phyloP scores from a whole-genome alignment of 129 eudicot genomes.

The Centella asiatica region DNA sequence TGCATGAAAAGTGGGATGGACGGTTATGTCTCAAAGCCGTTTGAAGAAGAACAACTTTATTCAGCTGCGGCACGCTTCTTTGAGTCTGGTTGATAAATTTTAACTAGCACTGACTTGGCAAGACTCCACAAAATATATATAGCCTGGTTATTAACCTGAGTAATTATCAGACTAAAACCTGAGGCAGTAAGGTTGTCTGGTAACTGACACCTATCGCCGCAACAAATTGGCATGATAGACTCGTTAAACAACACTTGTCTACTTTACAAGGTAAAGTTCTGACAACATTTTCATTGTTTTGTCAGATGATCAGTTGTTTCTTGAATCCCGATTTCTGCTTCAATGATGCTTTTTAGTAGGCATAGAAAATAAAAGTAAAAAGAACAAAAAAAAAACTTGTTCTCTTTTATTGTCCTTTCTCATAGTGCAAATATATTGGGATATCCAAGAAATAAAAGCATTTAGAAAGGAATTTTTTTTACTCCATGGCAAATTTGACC shows the following conservation, averaged over 20 bases:
- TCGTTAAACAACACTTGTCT: constrained; percentile 7
- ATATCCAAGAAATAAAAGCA: no score
- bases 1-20: constrained; percentile 91
- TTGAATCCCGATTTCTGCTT: background rate
- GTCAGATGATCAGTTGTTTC: background rate
- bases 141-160: background rate
- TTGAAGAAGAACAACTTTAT: constrained; percentile 68
- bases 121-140: background rate
- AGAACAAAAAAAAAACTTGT: background rate
- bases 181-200: constrained; percentile 2
- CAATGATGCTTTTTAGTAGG: background rate
- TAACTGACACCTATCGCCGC: background rate
- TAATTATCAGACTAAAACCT: background rate
- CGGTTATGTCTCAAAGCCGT: constrained; percentile 81
- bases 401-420: background rate
- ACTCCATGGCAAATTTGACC: no score
- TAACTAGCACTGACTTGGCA: constrained; percentile 4
- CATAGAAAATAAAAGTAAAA: no score
- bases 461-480: no score
- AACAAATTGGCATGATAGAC: constrained; percentile 1
- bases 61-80: constrained; percentile 70
- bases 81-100: constrained; percentile 40
- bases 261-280: constrained; percentile 11
- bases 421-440: no score
- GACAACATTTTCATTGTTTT: background rate